Evolutionary conservation across 2,329 filamentous ascomycete genomes (phyloP).

Genomic region (Emmonsiellopsis sp.): DNA sequence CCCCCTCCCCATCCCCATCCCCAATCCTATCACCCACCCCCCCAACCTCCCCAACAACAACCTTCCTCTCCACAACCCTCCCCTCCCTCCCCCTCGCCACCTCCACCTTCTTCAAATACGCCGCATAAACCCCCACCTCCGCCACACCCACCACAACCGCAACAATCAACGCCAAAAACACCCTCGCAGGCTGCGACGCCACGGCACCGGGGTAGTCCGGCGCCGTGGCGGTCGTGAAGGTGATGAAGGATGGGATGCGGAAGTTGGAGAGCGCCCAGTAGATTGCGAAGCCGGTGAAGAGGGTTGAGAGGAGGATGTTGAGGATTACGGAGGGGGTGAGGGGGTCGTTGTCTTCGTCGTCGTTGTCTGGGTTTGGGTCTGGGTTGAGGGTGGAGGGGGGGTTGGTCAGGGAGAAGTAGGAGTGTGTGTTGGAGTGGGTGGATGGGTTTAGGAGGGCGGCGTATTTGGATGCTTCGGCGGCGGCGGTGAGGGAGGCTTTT

Average conservation of each 20-base stretch:
- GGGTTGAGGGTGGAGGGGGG: slow-evolving; percentile 11
- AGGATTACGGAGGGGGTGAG: slow-evolving; percentile 56
- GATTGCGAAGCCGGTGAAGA: slow-evolving; percentile 50
- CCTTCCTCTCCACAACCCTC: slow-evolving; percentile 31
- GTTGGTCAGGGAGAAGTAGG: slow-evolving; percentile 22
- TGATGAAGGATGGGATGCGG: slow-evolving; percentile 22
- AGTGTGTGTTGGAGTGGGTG: slow-evolving; percentile 22
- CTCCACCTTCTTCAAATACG: slow-evolving; percentile 37
- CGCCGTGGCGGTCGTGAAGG: slow-evolving; percentile 11
- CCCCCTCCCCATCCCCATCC: neutral
- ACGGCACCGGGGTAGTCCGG: slow-evolving; percentile 10
- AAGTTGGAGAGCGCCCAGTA: slow-evolving; percentile 36
- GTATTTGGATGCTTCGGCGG: slow-evolving; percentile 77
- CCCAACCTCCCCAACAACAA: slow-evolving; percentile 14
- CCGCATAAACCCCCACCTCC: slow-evolving; percentile 38
- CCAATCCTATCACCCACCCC: neutral
- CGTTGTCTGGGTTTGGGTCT: slow-evolving; percentile 25
- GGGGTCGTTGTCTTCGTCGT: slow-evolving; percentile 37
- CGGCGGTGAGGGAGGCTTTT: slow-evolving; percentile 73
- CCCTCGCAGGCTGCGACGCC: slow-evolving; percentile 27
- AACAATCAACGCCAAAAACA: slow-evolving; percentile 32
- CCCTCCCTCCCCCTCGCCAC: slow-evolving; percentile 30
- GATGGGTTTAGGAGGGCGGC: slow-evolving; percentile 65
- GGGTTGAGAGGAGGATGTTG: slow-evolving; percentile 80
- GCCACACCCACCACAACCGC: slow-evolving; percentile 38